These are phyloP conservation scores for Zymoseptoria pseudotritici DNA, from an alignment of 2,329 filamentous ascomycete species.

Conservation along the genomic window DNA sequence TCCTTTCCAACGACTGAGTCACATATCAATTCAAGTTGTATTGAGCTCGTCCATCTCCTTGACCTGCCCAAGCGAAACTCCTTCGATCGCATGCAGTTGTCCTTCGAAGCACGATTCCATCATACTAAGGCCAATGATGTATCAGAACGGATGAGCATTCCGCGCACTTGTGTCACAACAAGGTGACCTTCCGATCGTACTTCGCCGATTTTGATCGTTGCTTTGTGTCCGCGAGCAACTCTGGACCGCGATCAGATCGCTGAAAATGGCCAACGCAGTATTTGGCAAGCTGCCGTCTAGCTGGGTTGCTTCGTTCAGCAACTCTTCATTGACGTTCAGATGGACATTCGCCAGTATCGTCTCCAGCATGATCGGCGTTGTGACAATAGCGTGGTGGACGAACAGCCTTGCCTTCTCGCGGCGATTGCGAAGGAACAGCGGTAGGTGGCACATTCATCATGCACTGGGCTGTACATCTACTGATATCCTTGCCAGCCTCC, in stretches of 20 bases:
- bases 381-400: not conserved
- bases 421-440: constrained; percentile 1
- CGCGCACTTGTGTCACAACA: not conserved
- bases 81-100: not conserved
- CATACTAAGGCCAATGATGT: not conserved
- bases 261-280: not conserved
- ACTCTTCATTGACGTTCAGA: not conserved
- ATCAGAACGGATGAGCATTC: not conserved
- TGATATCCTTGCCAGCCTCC: constrained; percentile 6
- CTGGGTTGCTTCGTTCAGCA: not conserved
- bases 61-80: not conserved
- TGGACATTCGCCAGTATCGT: constrained; percentile 1
- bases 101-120: not conserved
- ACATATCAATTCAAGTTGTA: too few species aligned
- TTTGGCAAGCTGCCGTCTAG: not conserved
- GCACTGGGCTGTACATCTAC: not conserved
- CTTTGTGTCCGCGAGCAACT: not conserved
- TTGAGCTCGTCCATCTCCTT: too few species aligned
- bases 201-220: not conserved
- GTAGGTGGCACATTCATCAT: not conserved
- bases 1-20: not conserved
- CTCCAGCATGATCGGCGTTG: not conserved
- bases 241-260: not conserved
- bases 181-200: not conserved
- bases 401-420: constrained; percentile 1